Evolutionary conservation across 129 eudicot species (phyloP).

Genomic region (Pittosporum tobira): DNA sequence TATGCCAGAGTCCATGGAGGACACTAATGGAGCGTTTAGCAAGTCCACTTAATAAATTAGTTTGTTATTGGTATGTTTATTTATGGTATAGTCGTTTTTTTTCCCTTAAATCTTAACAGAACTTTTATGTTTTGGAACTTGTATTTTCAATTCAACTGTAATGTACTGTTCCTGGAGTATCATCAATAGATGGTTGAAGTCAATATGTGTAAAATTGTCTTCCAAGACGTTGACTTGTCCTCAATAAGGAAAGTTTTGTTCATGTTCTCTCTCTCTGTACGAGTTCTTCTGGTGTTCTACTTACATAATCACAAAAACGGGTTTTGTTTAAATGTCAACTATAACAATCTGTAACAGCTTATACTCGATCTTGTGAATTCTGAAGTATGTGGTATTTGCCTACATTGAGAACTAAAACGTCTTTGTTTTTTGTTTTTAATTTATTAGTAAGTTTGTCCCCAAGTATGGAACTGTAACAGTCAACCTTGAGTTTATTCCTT

Average conservation of each 20-base stretch:
- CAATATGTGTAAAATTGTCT: slow-evolving; percentile 1
- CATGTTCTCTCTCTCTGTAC: background rate
- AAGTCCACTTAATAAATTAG: slow-evolving; percentile 14
- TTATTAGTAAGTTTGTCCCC: no score
- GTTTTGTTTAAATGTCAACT: no score
- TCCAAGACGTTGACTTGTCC: background rate
- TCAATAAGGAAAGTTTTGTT: background rate
- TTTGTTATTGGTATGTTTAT: no score
- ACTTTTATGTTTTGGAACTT: background rate
- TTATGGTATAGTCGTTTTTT: background rate
- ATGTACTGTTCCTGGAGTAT: slow-evolving; percentile 3
- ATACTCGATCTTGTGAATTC: no score
- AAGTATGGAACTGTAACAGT: background rate
- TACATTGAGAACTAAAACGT: background rate
- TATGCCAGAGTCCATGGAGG: slow-evolving; percentile 18
- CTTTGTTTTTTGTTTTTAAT: no score
- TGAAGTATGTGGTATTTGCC: background rate
- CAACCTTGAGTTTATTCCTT: no score
- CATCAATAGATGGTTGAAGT: background rate
- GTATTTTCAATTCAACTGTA: slow-evolving; percentile 1
- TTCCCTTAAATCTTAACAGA: background rate
- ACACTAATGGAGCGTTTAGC: slow-evolving; percentile 15
- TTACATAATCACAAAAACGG: background rate
- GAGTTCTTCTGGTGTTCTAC: background rate
- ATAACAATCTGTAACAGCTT: no score